Percentiles rank a stretch among this genome's conserved stretches.
Evolutionary conservation across 2,329 filamentous ascomycete species (phyloP).

Genomic region (Fusarium sp.): DNA sequence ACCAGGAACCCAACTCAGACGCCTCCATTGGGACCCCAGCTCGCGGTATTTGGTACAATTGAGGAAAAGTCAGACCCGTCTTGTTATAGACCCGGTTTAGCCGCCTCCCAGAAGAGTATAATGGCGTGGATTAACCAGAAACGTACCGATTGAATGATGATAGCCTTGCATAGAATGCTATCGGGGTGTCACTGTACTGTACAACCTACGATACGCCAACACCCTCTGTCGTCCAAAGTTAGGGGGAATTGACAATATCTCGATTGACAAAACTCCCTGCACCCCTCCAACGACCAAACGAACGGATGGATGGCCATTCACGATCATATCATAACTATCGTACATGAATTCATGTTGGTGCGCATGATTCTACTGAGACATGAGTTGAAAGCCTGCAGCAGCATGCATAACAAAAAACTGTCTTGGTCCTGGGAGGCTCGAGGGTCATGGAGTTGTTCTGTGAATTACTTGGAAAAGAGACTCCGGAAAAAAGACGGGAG

Average conservation of each 20-base stretch:
- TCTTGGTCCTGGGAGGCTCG: neutral
- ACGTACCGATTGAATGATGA: conserved; percentile 9
- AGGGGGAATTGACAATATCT: conserved; percentile 11
- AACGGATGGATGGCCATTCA: neutral
- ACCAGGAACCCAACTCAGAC: conserved; percentile 31
- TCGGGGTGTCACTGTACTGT: neutral
- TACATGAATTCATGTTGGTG: neutral
- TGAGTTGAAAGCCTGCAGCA: neutral
- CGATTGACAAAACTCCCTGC: conserved; percentile 15
- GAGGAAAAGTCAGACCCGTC: conserved; percentile 24
- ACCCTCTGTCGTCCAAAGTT: conserved; percentile 12
- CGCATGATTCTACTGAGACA: neutral
- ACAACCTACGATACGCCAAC: conserved; percentile 1
- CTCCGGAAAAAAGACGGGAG: neutral
- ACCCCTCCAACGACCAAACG: conserved; percentile 9
- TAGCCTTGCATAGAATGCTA: conserved; percentile 36
- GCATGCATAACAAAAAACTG: neutral
- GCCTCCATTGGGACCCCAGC: conserved; percentile 29
- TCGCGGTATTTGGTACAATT: conserved; percentile 24
- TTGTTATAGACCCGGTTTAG: conserved; percentile 30
- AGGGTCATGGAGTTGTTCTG: neutral
- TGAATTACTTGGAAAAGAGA: neutral
- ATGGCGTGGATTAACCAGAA: conserved; percentile 4
- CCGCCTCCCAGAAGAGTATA: conserved; percentile 34
- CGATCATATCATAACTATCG: conserved; percentile 15